Evolutionary conservation across 257 asterid species (phyloP), one percentile per base, ranked within the genome.

Genomic region (Pogostemon cablin): DNA sequence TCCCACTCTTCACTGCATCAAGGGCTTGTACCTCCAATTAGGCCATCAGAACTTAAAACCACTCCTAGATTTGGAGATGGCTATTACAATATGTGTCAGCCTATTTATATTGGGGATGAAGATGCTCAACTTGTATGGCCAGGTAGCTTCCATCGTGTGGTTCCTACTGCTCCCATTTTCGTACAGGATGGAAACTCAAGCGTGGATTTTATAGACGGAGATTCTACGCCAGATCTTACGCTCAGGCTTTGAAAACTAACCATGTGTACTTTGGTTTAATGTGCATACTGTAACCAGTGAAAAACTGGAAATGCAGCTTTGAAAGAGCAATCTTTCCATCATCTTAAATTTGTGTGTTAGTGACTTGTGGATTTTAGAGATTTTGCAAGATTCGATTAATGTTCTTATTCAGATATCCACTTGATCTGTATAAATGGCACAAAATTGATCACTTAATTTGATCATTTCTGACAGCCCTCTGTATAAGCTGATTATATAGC

Each of bases 1-100:
- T 79, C 88, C 1, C 93, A 87, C 74, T 79, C 90, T 63, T 85
- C 93, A 4, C 60, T 48, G 67, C 93, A 81, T 69, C 79, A 75
- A 6, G 67, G 67, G 1, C 67, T 71, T 32, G 63, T 65, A 43
- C 73, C 83, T 32, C 68, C 77, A 3, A 48, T 63, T 4, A 68
- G 69, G 67, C 78, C 84, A 7, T 39, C 57, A 10, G 85, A 80
- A 69, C 67, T 69, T 5, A 72, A 74, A 75, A 53, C 49, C 7
- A 66, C 64, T 17, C 52, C 82, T 6, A 79, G 80, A 65, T 81
- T 86, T 40, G 85, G 75, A 20, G 82, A 66, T 3, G 78, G 69
- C 6, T 74, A 35, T 34, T 59, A 62, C 15, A 62, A 65, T 63
- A 58, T 76, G 34, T 61, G 80, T 68, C 86, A 74, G 74, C 84